These are phyloP conservation scores for Ophiostoma australiae DNA, from an alignment of 2,329 filamentous ascomycete species.

Conservation along the genomic window DNA sequence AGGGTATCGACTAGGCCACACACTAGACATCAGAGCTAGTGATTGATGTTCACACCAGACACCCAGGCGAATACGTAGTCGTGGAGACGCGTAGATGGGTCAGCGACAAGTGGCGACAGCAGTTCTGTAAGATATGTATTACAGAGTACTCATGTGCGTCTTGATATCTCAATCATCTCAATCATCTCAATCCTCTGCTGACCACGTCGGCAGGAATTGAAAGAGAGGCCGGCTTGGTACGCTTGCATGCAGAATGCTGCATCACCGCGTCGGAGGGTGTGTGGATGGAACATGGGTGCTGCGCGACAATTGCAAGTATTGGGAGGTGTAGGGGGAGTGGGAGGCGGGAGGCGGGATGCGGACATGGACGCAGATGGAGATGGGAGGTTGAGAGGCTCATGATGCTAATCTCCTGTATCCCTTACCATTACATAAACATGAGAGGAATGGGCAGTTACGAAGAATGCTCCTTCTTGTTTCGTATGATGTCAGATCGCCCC, in stretches of 20 bases:
- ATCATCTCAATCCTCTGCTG: not conserved
- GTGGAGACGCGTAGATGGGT: conserved; percentile 19
- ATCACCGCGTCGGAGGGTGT: conserved; percentile 14
- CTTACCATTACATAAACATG: not conserved
- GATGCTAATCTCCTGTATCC: conserved; percentile 10
- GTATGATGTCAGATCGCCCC: not conserved
- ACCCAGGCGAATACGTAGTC: conserved; percentile 8
- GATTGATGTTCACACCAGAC: conserved; percentile 1
- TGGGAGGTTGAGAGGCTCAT: conserved; percentile 7
- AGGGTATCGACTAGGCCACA: not conserved
- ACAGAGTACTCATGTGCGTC: too few relatives aligned
- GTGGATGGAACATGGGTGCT: conserved; percentile 19
- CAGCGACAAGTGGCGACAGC: conserved; percentile 17
- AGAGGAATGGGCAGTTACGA: conserved; percentile 3
- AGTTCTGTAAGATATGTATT: too few relatives aligned
- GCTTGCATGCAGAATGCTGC: not conserved
- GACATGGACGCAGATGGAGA: not conserved
- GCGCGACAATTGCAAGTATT: conserved; percentile 10
- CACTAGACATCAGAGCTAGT: not conserved
- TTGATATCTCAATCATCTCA: too few relatives aligned
- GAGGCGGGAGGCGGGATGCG: not conserved
- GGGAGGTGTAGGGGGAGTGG: not conserved
- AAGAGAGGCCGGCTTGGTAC: not conserved
- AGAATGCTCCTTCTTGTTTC: not conserved
- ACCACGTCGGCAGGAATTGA: conserved; percentile 2